A percentile compares a stretch with the other conserved stretches of the same genome.
These are phyloP conservation scores for Septoria petroselini DNA, from an alignment of 2,329 filamentous ascomycete species.

Conservation along the genomic window DNA sequence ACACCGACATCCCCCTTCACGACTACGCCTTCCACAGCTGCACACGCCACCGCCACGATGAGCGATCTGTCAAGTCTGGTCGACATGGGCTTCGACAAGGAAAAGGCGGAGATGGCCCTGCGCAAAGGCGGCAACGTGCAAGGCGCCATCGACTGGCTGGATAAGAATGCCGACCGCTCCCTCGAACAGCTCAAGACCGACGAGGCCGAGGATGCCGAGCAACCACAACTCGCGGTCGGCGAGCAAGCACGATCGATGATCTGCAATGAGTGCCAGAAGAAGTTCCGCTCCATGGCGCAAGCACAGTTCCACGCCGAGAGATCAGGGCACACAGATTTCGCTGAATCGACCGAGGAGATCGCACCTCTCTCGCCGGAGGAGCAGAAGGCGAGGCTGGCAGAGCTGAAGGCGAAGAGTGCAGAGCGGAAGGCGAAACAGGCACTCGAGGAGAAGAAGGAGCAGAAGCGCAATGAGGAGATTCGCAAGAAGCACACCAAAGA, in stretches of 20 bases:
- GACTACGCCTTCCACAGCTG: background rate
- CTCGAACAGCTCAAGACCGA: constrained; percentile 71
- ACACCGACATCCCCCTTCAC: constrained; percentile 1
- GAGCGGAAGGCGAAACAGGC: constrained; percentile 69
- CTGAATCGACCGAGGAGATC: constrained; percentile 89
- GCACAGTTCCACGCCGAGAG: constrained; percentile 90
- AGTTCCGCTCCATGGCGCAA: constrained; percentile 74
- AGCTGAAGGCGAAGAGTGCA: constrained; percentile 68
- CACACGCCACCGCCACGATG: constrained; percentile 39
- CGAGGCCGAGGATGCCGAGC: constrained; percentile 39
- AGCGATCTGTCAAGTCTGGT: constrained; percentile 60
- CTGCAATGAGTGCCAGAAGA: constrained; percentile 94
- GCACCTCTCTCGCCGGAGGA: constrained; percentile 87
- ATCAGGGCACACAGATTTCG: constrained; percentile 85
- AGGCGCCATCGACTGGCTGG: constrained; percentile 90
- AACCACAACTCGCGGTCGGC: constrained; percentile 65
- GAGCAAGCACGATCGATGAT: constrained; percentile 75
- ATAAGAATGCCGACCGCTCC: constrained; percentile 82
- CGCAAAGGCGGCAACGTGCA: constrained; percentile 76
- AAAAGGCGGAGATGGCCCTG: constrained; percentile 77
- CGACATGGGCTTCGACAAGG: constrained; percentile 75
- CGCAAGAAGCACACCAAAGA: constrained; percentile 88
- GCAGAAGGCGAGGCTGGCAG: constrained; percentile 74
- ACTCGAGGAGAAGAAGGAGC: constrained; percentile 72
- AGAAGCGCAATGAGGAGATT: constrained; percentile 80